These are phyloP conservation scores for Epichloe scottii DNA, from an alignment of 2,329 filamentous ascomycete genomes.

Conservation along the genomic window DNA sequence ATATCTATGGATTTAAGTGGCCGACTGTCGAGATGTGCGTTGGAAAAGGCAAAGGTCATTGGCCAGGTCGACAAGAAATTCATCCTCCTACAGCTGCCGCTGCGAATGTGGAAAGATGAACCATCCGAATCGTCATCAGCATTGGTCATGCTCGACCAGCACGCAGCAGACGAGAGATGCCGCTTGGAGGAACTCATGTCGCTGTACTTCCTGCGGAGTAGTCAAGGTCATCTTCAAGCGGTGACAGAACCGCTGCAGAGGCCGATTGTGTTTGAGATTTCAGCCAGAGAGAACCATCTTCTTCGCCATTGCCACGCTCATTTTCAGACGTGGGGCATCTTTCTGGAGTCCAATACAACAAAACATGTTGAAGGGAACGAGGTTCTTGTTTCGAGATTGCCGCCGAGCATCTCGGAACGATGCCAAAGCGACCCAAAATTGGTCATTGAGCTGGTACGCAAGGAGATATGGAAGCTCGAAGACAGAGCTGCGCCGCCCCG, in stretches of 20 bases:
- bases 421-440: slow-evolving; percentile 61
- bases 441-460: slow-evolving; percentile 60
- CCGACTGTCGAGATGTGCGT: slow-evolving; percentile 47
- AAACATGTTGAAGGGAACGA: slow-evolving; percentile 21
- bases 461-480: slow-evolving; percentile 57
- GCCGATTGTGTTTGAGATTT: slow-evolving; percentile 53
- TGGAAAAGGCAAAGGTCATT: slow-evolving; percentile 53
- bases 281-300: slow-evolving; percentile 44
- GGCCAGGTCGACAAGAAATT: slow-evolving; percentile 86
- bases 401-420: slow-evolving; percentile 60
- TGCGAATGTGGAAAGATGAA: slow-evolving; percentile 5
- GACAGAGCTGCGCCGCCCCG: slow-evolving; percentile 24
- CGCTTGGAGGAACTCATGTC: slow-evolving; percentile 62
- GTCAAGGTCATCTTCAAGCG: slow-evolving; percentile 9
- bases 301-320: slow-evolving; percentile 40
- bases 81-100: slow-evolving; percentile 53
- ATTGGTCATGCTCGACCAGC: slow-evolving; percentile 77
- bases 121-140: slow-evolving; percentile 27
- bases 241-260: slow-evolving; percentile 30
- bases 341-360: slow-evolving; percentile 35
- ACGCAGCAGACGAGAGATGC: slow-evolving; percentile 84
- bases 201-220: slow-evolving; percentile 28
- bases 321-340: slow-evolving; percentile 65
- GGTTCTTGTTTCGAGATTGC: slow-evolving; percentile 42
- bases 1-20: slow-evolving; percentile 20